phyloP scores from a whole-genome alignment of 2,329 filamentous ascomycete species.

The Talaromyces verruculosus region DNA sequence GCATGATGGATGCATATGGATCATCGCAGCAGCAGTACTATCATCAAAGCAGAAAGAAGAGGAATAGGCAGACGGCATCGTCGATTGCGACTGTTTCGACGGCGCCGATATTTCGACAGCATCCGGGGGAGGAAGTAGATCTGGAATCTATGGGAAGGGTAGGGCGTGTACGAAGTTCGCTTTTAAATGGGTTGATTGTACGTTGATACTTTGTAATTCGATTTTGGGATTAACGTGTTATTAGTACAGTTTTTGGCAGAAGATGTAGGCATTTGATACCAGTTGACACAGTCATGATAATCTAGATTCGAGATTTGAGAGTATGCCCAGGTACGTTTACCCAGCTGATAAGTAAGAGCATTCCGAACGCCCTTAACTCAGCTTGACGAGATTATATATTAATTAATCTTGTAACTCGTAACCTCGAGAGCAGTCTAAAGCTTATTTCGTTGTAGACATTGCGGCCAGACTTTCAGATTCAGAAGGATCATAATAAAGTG shows the following conservation, averaged over 20 bases:
- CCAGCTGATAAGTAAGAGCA: neutral
- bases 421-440: neutral
- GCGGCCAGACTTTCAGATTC: neutral
- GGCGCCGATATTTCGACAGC: slow-evolving; percentile 17
- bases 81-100: slow-evolving; percentile 16
- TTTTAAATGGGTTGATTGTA: slow-evolving; percentile 7
- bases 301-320: neutral
- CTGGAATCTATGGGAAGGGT: neutral
- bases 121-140: slow-evolving; percentile 20
- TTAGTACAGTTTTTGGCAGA: too few species aligned
- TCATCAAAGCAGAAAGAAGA: neutral
- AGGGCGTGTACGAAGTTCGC: slow-evolving; percentile 16
- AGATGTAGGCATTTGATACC: neutral
- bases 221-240: neutral
- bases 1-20: neutral
- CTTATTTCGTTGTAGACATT: neutral
- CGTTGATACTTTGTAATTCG: neutral
- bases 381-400: neutral
- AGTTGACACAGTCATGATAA: neutral
- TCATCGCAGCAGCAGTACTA: neutral
- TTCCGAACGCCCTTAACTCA: too few species aligned
- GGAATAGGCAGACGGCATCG: slow-evolving; percentile 1
- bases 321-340: neutral
- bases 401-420: neutral
- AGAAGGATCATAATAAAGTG: neutral